A percentile compares a stretch with the other conserved stretches of the same genome.
phyloP scores from a whole-genome alignment of 192 early-diverging fungal genomes.

The Coemansia sp. region DNA sequence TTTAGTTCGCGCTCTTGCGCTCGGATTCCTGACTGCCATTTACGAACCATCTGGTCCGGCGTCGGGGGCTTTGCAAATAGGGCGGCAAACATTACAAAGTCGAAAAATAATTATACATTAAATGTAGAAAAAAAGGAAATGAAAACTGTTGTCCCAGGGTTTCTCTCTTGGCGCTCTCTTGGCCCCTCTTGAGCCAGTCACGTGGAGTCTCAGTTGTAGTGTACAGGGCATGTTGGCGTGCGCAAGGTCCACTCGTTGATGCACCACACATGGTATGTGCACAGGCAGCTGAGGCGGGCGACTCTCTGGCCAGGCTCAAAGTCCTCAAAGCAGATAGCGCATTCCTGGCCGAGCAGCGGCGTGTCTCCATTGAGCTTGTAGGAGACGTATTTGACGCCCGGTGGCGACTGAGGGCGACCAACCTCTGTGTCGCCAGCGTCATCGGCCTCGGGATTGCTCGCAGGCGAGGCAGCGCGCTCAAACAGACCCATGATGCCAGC shows the following conservation, averaged over 20 bases:
- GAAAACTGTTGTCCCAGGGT: neutral
- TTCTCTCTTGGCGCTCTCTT: neutral
- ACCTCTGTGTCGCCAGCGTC: neutral
- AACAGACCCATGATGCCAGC: conserved; percentile 28
- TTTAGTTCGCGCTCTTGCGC: conserved; percentile 85
- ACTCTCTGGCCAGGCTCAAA: conserved; percentile 77
- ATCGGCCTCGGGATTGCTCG: neutral
- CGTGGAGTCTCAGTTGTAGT: conserved; percentile 55
- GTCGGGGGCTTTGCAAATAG: conserved; percentile 42
- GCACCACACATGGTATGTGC: conserved; percentile 84
- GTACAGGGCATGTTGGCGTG: conserved; percentile 77
- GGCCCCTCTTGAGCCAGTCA: neutral
- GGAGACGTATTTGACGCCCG: conserved; percentile 45
- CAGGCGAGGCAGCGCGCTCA: conserved; percentile 18
- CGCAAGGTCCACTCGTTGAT: conserved; percentile 78
- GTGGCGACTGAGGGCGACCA: conserved; percentile 24
- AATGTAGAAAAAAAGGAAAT: neutral
- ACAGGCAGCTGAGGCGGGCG: conserved; percentile 83
- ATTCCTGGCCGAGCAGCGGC: conserved; percentile 73
- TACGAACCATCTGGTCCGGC: conserved; percentile 71
- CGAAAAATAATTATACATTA: neutral
- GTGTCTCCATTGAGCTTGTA: conserved; percentile 61
- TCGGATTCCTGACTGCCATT: conserved; percentile 84
- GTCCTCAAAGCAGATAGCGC: conserved; percentile 94
- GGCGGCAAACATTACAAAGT: conserved; percentile 3